Percentiles rank a stretch among this genome's conserved stretches.
phyloP scores from a whole-genome alignment of 225 moss, liverwort and hornwort genomes.

The Pseudisothecium myosuroides region DNA sequence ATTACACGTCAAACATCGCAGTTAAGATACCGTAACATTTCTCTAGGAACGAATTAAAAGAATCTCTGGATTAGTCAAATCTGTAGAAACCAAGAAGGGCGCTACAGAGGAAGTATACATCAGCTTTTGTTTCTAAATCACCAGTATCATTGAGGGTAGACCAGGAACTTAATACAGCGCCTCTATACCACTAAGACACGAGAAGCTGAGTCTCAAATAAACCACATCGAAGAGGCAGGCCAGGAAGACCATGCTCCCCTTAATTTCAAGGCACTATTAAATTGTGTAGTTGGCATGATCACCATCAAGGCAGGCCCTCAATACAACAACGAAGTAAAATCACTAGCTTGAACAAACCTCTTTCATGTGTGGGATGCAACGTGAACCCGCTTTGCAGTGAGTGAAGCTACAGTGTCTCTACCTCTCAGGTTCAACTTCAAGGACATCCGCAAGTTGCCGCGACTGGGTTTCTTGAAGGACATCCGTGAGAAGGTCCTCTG shows the following conservation, averaged over 20 bases:
- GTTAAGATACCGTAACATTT: not conserved
- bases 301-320: not conserved
- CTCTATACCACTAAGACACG: not conserved
- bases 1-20: not conserved
- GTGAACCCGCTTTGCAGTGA: not conserved
- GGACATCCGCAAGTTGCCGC: slow-evolving; percentile 30
- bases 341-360: not conserved
- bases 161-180: not conserved
- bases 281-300: not conserved
- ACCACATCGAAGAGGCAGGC: not conserved
- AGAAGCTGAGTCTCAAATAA: not conserved
- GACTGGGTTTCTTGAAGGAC: slow-evolving; percentile 33
- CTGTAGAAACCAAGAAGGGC: not conserved
- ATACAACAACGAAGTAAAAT: not conserved
- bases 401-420: slow-evolving; percentile 19
- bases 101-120: not conserved
- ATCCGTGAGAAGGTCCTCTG: slow-evolving; percentile 55
- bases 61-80: not conserved
- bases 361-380: not conserved
- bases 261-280: not conserved
- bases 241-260: not conserved
- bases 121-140: not conserved
- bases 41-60: not conserved
- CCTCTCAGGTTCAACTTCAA: slow-evolving; percentile 19
- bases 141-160: not conserved